Evolutionary conservation across 1,284 basidiomycete species (phyloP).

Genomic region (Leccinum idahoense): DNA sequence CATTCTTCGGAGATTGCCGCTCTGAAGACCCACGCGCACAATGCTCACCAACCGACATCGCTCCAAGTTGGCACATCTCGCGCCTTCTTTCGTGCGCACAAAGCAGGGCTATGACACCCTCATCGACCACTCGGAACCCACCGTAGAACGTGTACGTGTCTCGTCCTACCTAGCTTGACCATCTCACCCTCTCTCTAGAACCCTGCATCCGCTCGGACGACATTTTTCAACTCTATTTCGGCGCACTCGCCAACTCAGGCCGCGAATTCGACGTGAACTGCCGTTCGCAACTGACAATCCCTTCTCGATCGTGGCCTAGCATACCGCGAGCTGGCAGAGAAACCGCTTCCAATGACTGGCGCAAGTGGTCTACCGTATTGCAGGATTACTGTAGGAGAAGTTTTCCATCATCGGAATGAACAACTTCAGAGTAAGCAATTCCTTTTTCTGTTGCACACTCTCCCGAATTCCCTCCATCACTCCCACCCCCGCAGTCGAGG

Average conservation of each 20-base stretch:
- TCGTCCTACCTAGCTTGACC: not conserved
- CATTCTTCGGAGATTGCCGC: slow-evolving; percentile 45
- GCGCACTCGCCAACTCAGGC: slow-evolving; percentile 57
- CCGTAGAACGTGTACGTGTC: slow-evolving; percentile 70
- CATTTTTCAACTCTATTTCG: slow-evolving; percentile 69
- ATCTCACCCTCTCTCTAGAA: slow-evolving; percentile 39
- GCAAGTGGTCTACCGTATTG: too few relatives aligned
- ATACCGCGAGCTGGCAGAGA: too few relatives aligned
- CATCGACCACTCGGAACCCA: slow-evolving; percentile 73
- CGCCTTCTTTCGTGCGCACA: slow-evolving; percentile 62
- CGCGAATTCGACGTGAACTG: slow-evolving; percentile 57
- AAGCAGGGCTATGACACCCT: slow-evolving; percentile 60
- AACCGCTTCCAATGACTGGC: not conserved
- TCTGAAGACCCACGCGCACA: slow-evolving; percentile 65
- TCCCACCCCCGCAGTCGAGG: slow-evolving; percentile 22
- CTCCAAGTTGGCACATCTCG: slow-evolving; percentile 47
- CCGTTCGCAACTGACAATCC: slow-evolving; percentile 62
- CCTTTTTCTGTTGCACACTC: slow-evolving; percentile 1
- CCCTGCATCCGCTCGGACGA: slow-evolving; percentile 62
- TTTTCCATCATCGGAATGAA: too few relatives aligned
- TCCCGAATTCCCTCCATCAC: slow-evolving; percentile 20
- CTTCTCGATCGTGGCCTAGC: slow-evolving; percentile 42
- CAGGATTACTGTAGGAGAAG: too few relatives aligned
- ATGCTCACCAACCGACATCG: slow-evolving; percentile 63
- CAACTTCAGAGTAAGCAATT: too few relatives aligned